Percentiles rank a stretch among this genome's conserved stretches.
Conservation (phyloP, 805 yeast species). For the Lipomyces kockii region DNA sequence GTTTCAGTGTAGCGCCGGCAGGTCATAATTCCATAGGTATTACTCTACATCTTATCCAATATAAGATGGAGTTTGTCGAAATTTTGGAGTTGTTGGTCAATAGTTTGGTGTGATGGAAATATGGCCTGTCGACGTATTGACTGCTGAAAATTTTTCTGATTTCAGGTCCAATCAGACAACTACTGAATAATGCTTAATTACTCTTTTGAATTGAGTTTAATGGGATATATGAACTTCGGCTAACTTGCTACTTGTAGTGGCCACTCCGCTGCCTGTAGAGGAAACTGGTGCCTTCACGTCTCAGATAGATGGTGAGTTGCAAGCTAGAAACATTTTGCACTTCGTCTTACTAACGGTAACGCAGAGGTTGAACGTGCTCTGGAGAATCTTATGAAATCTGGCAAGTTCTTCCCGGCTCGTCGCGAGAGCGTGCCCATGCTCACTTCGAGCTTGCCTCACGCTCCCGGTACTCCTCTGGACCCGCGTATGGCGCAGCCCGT, state of each 20-base stretch:
- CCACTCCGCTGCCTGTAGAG: slow-evolving; percentile 32
- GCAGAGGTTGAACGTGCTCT: slow-evolving; percentile 38
- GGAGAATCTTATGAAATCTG: slow-evolving; percentile 38
- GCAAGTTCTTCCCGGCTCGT: slow-evolving; percentile 37
- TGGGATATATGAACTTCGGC: not conserved
- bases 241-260: slow-evolving; percentile 11
- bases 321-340: not conserved
- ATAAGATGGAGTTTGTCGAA: too few species aligned
- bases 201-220: not conserved
- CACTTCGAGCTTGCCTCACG: slow-evolving; percentile 27
- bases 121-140: too few species aligned
- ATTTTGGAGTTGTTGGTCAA: too few species aligned
- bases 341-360: not conserved
- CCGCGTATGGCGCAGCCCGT: slow-evolving; percentile 37
- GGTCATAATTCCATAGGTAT: too few species aligned
- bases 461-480: slow-evolving; percentile 27
- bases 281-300: slow-evolving; percentile 37
- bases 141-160: too few species aligned
- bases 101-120: too few species aligned
- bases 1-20: too few species aligned
- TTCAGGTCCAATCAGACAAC: not conserved
- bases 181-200: not conserved
- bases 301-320: slow-evolving; percentile 34
- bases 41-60: too few species aligned
- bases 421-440: slow-evolving; percentile 32